phyloP scores from a whole-genome alignment of 371 early-diverging fungal species.

The Mortierella sp. region DNA sequence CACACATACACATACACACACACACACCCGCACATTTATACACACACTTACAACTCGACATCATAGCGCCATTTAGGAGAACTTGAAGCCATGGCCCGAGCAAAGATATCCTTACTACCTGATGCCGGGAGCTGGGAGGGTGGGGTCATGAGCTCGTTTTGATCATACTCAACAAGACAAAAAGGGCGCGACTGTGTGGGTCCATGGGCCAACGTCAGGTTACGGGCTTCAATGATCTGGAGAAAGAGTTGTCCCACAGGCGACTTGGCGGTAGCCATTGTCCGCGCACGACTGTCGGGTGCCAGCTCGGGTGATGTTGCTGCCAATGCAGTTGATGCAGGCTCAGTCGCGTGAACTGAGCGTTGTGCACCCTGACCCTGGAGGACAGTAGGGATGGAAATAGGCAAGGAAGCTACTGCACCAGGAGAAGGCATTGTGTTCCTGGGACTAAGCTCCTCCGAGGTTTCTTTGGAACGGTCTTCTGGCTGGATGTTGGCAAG shows the following conservation, averaged over 20 bases:
- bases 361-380: background rate
- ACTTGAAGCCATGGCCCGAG: constrained; percentile 57
- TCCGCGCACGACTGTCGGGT: no score
- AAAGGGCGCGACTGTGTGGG: constrained; percentile 56
- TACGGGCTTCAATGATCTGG: constrained; percentile 60
- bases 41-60: constrained; percentile 72
- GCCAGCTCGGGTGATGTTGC: constrained; percentile 5
- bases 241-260: constrained; percentile 40
- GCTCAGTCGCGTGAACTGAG: background rate
- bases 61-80: constrained; percentile 75
- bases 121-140: constrained; percentile 40
- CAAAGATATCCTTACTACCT: constrained; percentile 52
- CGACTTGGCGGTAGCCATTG: no score
- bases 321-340: background rate
- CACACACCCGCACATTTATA: no score
- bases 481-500: background rate
- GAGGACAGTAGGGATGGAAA: constrained; percentile 29
- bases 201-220: constrained; percentile 56
- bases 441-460: no score
- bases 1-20: no score
- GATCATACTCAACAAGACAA: constrained; percentile 62
- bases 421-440: no score
- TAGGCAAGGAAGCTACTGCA: constrained; percentile 12
- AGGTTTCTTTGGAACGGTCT: background rate
- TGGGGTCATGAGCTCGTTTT: constrained; percentile 56